Conservation (phyloP, 306 rosid species). For the Cicer yamashitae region DNA sequence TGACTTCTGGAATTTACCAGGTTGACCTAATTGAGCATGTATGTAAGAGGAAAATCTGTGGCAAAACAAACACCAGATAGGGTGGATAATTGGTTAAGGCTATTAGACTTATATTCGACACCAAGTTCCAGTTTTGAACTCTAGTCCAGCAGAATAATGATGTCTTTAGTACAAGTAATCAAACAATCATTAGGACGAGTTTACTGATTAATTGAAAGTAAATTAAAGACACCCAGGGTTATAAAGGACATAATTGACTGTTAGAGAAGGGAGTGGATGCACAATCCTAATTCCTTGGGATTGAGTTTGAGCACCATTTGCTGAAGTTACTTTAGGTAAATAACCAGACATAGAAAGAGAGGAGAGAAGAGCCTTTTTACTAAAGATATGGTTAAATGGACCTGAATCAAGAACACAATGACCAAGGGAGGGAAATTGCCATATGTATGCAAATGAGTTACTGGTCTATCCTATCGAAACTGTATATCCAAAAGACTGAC, state of each 20-base stretch:
- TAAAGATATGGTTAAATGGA: too few species aligned
- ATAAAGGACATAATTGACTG: not conserved
- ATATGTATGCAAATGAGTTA: too few species aligned
- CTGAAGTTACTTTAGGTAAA: not conserved
- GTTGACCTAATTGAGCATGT: not conserved
- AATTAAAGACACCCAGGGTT: not conserved
- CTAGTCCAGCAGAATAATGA: not conserved
- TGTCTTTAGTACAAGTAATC: not conserved
- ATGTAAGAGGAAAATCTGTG: not conserved
- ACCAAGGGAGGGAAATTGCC: too few species aligned
- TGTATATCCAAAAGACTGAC: too few species aligned
- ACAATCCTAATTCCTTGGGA: not conserved
- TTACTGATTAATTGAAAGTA: not conserved
- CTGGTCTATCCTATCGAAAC: too few species aligned
- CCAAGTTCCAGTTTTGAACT: not conserved
- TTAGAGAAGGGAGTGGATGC: not conserved
- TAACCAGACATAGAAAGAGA: not conserved
- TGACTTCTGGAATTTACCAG: not conserved
- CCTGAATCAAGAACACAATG: too few species aligned
- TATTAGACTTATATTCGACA: not conserved
- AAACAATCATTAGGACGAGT: not conserved
- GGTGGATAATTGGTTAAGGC: not conserved
- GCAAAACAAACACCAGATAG: not conserved
- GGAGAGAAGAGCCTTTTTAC: too few species aligned
- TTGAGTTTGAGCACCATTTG: not conserved